Conservation (phyloP, 495 filamentous ascomycete genomes). For the Annulohypoxylon bovei region DNA sequence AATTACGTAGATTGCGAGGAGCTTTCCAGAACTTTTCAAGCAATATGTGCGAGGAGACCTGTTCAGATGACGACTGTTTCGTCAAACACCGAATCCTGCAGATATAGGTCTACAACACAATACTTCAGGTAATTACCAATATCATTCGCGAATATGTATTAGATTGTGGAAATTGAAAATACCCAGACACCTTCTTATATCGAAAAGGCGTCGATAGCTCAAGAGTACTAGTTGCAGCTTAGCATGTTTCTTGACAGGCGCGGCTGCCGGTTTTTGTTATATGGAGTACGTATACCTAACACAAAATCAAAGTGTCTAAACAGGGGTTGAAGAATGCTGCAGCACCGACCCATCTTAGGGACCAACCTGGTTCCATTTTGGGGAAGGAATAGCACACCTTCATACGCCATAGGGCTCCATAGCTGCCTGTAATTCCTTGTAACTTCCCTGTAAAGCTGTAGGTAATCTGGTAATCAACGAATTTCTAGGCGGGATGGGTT, state of each 20-base stretch:
- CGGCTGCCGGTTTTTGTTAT: constrained; percentile 15
- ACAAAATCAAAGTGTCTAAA: constrained; percentile 9
- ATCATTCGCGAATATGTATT: not conserved
- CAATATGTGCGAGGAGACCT: not conserved
- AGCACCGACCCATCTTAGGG: not conserved
- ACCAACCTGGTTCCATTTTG: too few relatives aligned
- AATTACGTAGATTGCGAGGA: constrained; percentile 37
- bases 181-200: not conserved
- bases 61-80: not conserved
- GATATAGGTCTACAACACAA: not conserved
- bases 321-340: constrained; percentile 17
- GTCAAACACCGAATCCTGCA: not conserved
- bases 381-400: constrained; percentile 20
- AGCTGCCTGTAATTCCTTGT: constrained; percentile 15
- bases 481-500: constrained; percentile 4
- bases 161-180: not conserved
- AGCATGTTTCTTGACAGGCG: constrained; percentile 23
- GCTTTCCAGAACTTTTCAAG: constrained; percentile 29
- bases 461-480: constrained; percentile 30
- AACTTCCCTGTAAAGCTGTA: constrained; percentile 20
- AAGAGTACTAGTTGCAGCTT: constrained; percentile 10
- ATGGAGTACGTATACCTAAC: not conserved
- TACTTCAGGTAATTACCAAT: not conserved
- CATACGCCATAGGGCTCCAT: constrained; percentile 30
- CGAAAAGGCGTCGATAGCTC: not conserved